A percentile compares a stretch with the other conserved stretches of the same genome.
Conservation (phyloP, 331 rosid species). For the Cucumis variabilis region DNA sequence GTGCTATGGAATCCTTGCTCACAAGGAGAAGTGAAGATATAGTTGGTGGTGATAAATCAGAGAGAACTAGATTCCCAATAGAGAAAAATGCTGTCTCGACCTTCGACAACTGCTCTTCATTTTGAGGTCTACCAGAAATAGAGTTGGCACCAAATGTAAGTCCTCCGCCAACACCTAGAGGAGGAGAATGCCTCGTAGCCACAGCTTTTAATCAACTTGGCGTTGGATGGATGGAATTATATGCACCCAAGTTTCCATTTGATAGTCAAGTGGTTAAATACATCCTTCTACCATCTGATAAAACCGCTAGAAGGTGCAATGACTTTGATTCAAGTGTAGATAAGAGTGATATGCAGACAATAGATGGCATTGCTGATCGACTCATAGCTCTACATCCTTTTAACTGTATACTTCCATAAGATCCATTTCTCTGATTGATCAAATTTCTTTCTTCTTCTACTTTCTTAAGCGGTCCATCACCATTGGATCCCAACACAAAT, state of each 20-base stretch:
- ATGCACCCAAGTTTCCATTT: constrained; percentile 79
- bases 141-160: constrained; percentile 89
- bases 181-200: constrained; percentile 97
- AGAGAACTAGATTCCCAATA: constrained; percentile 88
- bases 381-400: constrained; percentile 73
- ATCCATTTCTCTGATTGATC: constrained; percentile 74
- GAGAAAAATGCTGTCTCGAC: constrained; percentile 91
- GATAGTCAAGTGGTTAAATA: constrained; percentile 92
- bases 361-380: constrained; percentile 76
- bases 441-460: constrained; percentile 96
- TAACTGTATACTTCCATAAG: constrained; percentile 81
- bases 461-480: constrained; percentile 89
- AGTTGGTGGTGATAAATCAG: constrained; percentile 93
- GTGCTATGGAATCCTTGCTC: constrained; percentile 77
- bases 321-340: constrained; percentile 91
- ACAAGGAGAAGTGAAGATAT: constrained; percentile 87
- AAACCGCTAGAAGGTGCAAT: constrained; percentile 89
- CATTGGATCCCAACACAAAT: constrained; percentile 76
- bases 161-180: constrained; percentile 87
- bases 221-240: constrained; percentile 66
- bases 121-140: constrained; percentile 83
- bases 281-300: constrained; percentile 98
- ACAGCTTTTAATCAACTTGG: constrained; percentile 94
- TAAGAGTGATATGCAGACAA: constrained; percentile 86
- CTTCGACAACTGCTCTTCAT: constrained; percentile 87